Conservation (phyloP, 495 filamentous ascomycete species). For the Xylaria scruposa region DNA sequence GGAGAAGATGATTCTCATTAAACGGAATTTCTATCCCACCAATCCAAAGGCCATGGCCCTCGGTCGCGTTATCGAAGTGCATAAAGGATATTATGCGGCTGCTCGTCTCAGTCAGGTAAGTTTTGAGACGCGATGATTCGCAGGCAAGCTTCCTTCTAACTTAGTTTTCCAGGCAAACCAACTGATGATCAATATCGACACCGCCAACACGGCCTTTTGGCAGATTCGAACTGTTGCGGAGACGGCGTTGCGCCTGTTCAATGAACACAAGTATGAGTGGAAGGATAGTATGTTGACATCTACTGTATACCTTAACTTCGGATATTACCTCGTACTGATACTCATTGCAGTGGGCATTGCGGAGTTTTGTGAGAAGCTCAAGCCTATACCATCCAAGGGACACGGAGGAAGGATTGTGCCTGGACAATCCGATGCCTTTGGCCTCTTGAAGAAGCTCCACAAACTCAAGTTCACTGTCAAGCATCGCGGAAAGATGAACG, state of each 20-base stretch:
- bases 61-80: slow-evolving; percentile 62
- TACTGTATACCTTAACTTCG: neutral
- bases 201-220: slow-evolving; percentile 82
- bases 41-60: slow-evolving; percentile 13
- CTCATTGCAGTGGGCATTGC: neutral
- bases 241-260: slow-evolving; percentile 33
- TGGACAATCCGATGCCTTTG: slow-evolving; percentile 49
- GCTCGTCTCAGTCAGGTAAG: slow-evolving; percentile 69
- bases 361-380: neutral
- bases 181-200: slow-evolving; percentile 82
- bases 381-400: neutral
- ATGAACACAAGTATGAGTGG: slow-evolving; percentile 23
- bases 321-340: neutral
- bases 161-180: slow-evolving; percentile 25
- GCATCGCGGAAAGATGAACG: slow-evolving; percentile 58
- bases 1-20: slow-evolving; percentile 67
- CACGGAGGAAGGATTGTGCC: neutral
- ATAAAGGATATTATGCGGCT: slow-evolving; percentile 85
- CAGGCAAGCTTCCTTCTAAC: neutral
- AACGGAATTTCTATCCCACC: slow-evolving; percentile 73
- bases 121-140: slow-evolving; percentile 21
- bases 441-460: slow-evolving; percentile 60
- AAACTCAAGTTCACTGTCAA: slow-evolving; percentile 71
- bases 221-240: slow-evolving; percentile 44
- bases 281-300: slow-evolving; percentile 10